Evolutionary conservation across 495 filamentous ascomycete genomes (phyloP), one percentile per base, ranked within the genome.

Genomic region (Penicillium waksmanii): DNA sequence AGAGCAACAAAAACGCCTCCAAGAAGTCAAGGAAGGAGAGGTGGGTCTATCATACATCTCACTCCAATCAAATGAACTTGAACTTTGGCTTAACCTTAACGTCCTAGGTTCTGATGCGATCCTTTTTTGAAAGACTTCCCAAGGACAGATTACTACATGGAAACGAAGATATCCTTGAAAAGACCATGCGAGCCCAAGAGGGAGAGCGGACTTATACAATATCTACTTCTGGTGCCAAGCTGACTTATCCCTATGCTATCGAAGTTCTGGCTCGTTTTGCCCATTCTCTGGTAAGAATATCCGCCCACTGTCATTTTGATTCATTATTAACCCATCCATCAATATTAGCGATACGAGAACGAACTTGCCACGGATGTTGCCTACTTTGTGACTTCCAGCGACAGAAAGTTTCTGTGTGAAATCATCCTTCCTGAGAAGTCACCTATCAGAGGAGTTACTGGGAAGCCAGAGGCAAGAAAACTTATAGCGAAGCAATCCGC

Each of bases 401-500:
- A 79, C n/a, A 79, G 83, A 17, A 80, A 84, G 19, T 98, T 87
- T 67, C 64, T 87, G 49, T 94, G 90, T 68, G 92, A 98, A 66
- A 86, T 96, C 3, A 81, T 92, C 34, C 77, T 98, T 42, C 95
- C 95, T 2, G 84, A 88, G 42, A 82, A 73, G 23, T 92, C 92
- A 0, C 92, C 92, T 0, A 78, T 97, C 48, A 76, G 77, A 57
- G 84, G 81, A 44, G 78, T 86, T 10, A 80, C 84, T 40, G 94
- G 95, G 35, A 66, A 64, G 11, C 72, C 83, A 2, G 83, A 82
- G 52, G 55, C 74, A 3, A 89, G 80, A 52, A 98, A 96, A 67
- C 76, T 85, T 21, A 75, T 84, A 13, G 95, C 95, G n/a, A 97
- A 96, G 71, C 87, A 90, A 62, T 89, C 93, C 8, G 95, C 92